Evolutionary conservation across 176 grass and related monocot genomes (phyloP), one percentile per base, ranked within the genome.

Genomic region (Areca catechu): DNA sequence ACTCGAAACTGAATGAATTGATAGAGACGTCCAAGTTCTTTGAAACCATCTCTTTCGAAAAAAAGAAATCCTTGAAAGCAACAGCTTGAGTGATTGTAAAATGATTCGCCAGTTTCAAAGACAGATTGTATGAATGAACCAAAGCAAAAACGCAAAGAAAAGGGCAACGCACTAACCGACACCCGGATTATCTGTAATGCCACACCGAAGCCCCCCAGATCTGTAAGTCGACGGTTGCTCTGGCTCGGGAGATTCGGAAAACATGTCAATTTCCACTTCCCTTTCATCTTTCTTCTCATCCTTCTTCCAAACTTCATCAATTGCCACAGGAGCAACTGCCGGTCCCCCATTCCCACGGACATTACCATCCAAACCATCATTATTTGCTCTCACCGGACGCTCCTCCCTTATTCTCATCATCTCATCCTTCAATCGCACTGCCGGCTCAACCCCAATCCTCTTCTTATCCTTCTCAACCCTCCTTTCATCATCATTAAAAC

Each of bases 181-280:
- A 19, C 93, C 84, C 3, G 78, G 93, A 61, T 98, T 98, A 29
- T 83, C 84, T 22, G 93, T 83, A 63, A 98, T 73, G 3, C 70
- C 73, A 4, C 81, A 85, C 16, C 77, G 70, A 58, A 96, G 73
- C 49, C 82, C 86, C 0, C 80, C 51, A 17, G 78, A 49, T 51
- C 66, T 70, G 15, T 77, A 75, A 61, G 60, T 24, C 16, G 70
- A 22, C 17, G 27, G 73, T 22, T 47, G 12, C n/a, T 62, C 70
- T 15, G 57, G 54, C 27, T 70, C 71, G 19, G 76, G 72, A 0
- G 49, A 69, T 56, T 76, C 79, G 17, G 67, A 71, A 19, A 76
- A 58, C 43, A 56, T 57, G 16, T 57, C 79, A 16, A 69, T 71
- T 57, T 82, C 79, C 19, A 66, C 43, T 54, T 60, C 71, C 58